Evolutionary conservation across 345 rosid species (phyloP).

Genomic region (Raphanus sativus): DNA sequence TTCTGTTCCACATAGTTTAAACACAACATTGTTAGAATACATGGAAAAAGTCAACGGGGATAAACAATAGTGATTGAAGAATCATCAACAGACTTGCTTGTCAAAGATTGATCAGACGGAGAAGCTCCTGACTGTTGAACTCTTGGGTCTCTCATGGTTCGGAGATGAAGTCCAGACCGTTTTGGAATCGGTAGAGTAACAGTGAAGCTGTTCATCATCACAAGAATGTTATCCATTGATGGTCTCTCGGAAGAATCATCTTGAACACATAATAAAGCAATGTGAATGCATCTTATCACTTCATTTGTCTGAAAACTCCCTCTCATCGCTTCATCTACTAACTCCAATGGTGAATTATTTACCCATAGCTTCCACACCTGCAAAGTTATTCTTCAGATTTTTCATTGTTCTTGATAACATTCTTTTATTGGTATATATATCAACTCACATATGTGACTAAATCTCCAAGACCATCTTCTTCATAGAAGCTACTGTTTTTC

Average conservation of each 20-base stretch:
- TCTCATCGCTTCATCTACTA: constrained; percentile 42
- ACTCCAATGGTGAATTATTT: constrained; percentile 44
- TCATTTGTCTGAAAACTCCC: constrained; percentile 42
- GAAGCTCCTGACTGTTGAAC: neutral
- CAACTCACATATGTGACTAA: constrained; percentile 41
- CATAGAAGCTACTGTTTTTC: constrained; percentile 35
- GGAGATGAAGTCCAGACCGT: constrained; percentile 39
- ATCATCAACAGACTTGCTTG: constrained; percentile 36
- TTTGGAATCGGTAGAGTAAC: constrained; percentile 43
- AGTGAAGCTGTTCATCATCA: constrained; percentile 48
- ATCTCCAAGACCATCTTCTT: constrained; percentile 28
- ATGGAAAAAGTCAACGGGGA: constrained; percentile 1
- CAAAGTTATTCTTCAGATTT: neutral
- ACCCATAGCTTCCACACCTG: constrained; percentile 58
- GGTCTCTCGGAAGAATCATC: constrained; percentile 58
- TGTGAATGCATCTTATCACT: constrained; percentile 55
- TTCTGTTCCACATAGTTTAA: neutral
- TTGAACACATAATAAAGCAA: constrained; percentile 58
- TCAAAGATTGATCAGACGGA: neutral
- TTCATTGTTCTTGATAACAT: neutral
- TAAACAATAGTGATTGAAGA: constrained; percentile 34
- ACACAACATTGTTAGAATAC: neutral
- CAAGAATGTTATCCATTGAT: constrained; percentile 47
- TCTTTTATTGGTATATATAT: neutral
- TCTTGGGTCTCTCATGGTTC: constrained; percentile 3